These are phyloP conservation scores for Bryoglossum gracile DNA, from an alignment of 495 filamentous ascomycete species.

Conservation along the genomic window DNA sequence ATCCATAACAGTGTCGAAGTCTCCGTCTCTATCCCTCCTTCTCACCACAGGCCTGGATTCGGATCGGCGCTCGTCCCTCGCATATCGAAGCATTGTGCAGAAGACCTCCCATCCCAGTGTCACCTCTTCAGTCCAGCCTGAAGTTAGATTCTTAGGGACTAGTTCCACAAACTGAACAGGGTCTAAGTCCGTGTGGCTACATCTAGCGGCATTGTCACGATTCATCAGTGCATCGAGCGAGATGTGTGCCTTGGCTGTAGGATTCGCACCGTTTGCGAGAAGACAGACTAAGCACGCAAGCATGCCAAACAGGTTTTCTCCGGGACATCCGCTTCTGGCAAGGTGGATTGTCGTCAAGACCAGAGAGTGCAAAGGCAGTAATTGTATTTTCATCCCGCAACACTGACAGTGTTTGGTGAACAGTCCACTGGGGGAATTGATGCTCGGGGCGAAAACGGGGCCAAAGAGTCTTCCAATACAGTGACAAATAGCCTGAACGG, in stretches of 20 bases:
- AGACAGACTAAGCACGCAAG: slow-evolving; percentile 34
- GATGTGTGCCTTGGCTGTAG: slow-evolving; percentile 14
- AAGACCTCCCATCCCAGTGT: slow-evolving; percentile 15
- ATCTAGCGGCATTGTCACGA: neutral
- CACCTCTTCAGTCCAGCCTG: slow-evolving; percentile 8
- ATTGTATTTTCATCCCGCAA: slow-evolving; percentile 30
- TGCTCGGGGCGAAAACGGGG: slow-evolving; percentile 18
- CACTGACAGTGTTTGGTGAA: slow-evolving; percentile 29
- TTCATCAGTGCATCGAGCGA: slow-evolving; percentile 11
- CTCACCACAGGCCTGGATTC: neutral
- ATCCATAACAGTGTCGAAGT: slow-evolving; percentile 7
- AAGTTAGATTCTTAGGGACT: slow-evolving; percentile 8
- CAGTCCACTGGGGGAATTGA: slow-evolving; percentile 31
- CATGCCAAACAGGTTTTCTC: slow-evolving; percentile 35
- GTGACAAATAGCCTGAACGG: slow-evolving; percentile 33
- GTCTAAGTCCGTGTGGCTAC: slow-evolving; percentile 6
- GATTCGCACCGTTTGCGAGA: slow-evolving; percentile 23
- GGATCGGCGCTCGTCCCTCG: slow-evolving; percentile 8
- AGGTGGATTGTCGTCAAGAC: slow-evolving; percentile 31
- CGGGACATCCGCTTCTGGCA: slow-evolving; percentile 26
- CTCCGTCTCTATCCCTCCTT: neutral
- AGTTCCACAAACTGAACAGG: slow-evolving; percentile 5
- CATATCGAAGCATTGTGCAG: slow-evolving; percentile 5
- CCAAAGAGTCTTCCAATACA: slow-evolving; percentile 28
- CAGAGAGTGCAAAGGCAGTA: slow-evolving; percentile 33